These are phyloP conservation scores for Lipomyces starkeyi DNA, from an alignment of 805 yeast genomes.

Conservation along the genomic window DNA sequence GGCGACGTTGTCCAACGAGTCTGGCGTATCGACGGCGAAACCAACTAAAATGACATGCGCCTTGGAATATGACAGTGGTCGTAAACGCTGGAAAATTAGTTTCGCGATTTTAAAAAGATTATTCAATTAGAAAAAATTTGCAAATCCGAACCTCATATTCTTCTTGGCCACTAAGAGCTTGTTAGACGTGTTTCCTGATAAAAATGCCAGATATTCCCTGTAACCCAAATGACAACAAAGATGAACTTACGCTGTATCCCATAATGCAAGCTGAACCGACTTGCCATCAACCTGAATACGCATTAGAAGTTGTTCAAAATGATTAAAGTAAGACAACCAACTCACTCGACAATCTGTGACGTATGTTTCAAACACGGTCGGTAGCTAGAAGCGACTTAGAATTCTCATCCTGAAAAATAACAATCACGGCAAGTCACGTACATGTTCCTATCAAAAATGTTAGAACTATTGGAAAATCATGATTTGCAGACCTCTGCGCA, in stretches of 20 bases:
- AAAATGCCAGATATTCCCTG: not conserved
- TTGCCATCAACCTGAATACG: constrained; percentile 70
- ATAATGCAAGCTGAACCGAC: constrained; percentile 81
- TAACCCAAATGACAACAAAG: not conserved
- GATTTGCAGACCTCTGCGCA: not conserved
- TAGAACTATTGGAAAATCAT: not conserved
- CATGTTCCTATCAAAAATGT: constrained; percentile 36
- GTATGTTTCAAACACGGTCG: constrained; percentile 93
- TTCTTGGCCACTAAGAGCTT: constrained; percentile 69
- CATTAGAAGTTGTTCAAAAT: not conserved
- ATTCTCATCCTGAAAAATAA: not conserved
- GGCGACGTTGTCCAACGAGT: constrained; percentile 80
- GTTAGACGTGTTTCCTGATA: not conserved
- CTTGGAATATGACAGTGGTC: constrained; percentile 86
- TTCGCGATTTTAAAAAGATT: not conserved
- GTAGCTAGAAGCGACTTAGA: constrained; percentile 59
- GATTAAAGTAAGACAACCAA: not conserved
- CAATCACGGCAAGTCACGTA: constrained; percentile 12
- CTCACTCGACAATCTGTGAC: constrained; percentile 84
- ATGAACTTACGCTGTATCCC: constrained; percentile 80
- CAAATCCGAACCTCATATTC: constrained; percentile 69
- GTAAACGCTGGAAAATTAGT: constrained; percentile 53
- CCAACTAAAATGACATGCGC: constrained; percentile 88
- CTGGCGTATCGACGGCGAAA: constrained; percentile 83
- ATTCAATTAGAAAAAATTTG: not conserved